Percentiles rank a stretch among this genome's conserved stretches.
Evolutionary conservation across 257 asterid genomes (phyloP).

Genomic region (Marsdenia floribunda): DNA sequence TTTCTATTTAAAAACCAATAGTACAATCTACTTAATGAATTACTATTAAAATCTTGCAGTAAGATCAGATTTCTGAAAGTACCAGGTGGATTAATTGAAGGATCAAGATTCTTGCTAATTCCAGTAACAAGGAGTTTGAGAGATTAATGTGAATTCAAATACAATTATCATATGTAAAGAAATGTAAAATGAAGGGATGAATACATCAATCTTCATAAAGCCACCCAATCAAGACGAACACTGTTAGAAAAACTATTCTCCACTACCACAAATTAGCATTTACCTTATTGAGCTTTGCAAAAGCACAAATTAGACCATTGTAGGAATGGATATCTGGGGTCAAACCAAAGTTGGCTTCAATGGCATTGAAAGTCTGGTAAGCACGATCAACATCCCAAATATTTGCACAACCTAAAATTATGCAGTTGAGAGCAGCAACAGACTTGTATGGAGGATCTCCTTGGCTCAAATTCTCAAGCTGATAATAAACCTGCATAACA

Average conservation of each 20-base stretch:
- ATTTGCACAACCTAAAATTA: conserved; percentile 92
- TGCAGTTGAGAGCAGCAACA: conserved; percentile 79
- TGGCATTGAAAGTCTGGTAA: conserved; percentile 77
- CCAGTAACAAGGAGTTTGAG: background rate
- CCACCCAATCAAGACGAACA: background rate
- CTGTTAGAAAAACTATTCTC: background rate
- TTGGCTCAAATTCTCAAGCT: conserved; percentile 73
- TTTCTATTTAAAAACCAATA: background rate
- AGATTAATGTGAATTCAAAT: background rate
- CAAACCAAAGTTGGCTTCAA: conserved; percentile 61
- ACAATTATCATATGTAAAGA: background rate
- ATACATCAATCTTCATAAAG: background rate
- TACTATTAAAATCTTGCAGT: background rate
- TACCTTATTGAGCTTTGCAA: conserved; percentile 78
- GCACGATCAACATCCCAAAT: conserved; percentile 97
- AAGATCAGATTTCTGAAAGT: background rate
- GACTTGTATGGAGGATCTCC: conserved; percentile 73
- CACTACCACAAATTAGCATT: background rate
- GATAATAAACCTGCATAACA: conserved; percentile 79
- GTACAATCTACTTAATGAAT: background rate
- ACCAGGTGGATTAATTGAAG: background rate
- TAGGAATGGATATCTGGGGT: conserved; percentile 79
- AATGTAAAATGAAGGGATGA: background rate
- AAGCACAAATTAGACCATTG: conserved; percentile 77
- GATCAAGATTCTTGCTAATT: background rate